A percentile compares a stretch with the other conserved stretches of the same genome.
Conservation (phyloP, 805 yeast genomes). For the Candida oleophila region DNA sequence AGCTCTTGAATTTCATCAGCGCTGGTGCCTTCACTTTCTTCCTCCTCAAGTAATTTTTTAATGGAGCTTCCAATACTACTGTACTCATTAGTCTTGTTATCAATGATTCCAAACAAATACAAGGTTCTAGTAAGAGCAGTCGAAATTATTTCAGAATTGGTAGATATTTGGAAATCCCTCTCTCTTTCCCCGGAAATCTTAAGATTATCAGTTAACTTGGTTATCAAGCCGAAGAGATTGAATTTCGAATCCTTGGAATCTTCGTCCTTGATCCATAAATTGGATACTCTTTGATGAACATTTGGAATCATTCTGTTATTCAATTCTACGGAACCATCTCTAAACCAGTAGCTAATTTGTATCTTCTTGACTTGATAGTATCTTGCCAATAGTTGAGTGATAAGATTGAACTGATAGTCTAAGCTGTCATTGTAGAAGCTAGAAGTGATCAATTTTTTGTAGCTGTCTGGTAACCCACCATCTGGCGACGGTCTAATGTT, state of each 20-base stretch:
- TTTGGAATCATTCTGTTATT: conserved; percentile 57
- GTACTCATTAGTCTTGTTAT: conserved; percentile 39
- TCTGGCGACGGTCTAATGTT: conserved; percentile 67
- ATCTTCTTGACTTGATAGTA: conserved; percentile 79
- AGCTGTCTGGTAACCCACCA: conserved; percentile 57
- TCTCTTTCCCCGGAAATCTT: conserved; percentile 14
- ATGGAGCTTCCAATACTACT: conserved; percentile 54
- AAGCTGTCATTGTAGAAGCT: conserved; percentile 48
- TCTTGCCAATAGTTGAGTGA: conserved; percentile 74
- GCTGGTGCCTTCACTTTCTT: conserved; percentile 7
- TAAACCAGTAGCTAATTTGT: conserved; percentile 54
- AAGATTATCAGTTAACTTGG: conserved; percentile 8
- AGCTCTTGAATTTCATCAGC: conserved; percentile 37
- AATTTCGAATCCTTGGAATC: conserved; percentile 16
- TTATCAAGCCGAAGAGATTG: conserved; percentile 21
- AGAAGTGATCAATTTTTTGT: conserved; percentile 51
- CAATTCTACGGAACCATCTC: conserved; percentile 41
- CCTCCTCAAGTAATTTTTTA: conserved; percentile 24
- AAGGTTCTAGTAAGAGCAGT: conserved; percentile 57
- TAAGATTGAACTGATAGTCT: conserved; percentile 61
- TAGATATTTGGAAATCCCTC: conserved; percentile 30
- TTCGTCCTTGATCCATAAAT: conserved; percentile 17
- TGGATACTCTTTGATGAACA: conserved; percentile 36
- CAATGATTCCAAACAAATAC: conserved; percentile 49
- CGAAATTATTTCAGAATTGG: conserved; percentile 54